These are phyloP conservation scores for Fusarium sp. DNA, from an alignment of 2,329 filamentous ascomycete genomes.

Conservation along the genomic window DNA sequence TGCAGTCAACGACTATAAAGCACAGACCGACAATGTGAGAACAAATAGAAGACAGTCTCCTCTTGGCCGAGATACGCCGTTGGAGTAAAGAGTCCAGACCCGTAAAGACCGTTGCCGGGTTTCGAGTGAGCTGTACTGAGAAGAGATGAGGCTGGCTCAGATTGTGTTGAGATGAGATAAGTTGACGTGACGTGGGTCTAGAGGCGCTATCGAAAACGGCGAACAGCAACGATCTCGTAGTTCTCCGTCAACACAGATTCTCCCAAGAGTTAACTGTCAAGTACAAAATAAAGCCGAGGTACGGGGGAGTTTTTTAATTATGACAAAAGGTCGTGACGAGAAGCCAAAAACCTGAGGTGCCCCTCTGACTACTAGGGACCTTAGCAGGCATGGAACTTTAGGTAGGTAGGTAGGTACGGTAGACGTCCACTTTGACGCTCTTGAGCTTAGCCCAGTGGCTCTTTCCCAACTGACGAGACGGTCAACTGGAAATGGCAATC, in stretches of 20 bases:
- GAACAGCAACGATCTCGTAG: slow-evolving; percentile 1
- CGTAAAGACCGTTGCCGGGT: neutral
- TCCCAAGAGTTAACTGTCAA: neutral
- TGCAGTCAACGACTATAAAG: slow-evolving; percentile 14
- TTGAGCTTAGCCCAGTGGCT: slow-evolving; percentile 27
- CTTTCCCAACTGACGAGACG: slow-evolving; percentile 25
- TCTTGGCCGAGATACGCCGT: slow-evolving; percentile 5
- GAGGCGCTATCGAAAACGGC: slow-evolving; percentile 27
- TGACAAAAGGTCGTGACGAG: slow-evolving; percentile 33
- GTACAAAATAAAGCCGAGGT: slow-evolving; percentile 7
- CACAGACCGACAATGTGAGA: slow-evolving; percentile 23
- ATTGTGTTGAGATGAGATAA: slow-evolving; percentile 10
- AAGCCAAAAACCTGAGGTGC: slow-evolving; percentile 29
- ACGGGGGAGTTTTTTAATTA: slow-evolving; percentile 14
- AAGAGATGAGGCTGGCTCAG: slow-evolving; percentile 33
- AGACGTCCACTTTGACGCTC: slow-evolving; percentile 37
- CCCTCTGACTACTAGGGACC: slow-evolving; percentile 21
- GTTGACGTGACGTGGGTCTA: slow-evolving; percentile 36
- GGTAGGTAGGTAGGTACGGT: slow-evolving; percentile 5
- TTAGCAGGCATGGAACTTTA: slow-evolving; percentile 3
- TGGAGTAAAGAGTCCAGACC: slow-evolving; percentile 9
- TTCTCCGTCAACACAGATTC: neutral
- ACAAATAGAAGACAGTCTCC: neutral
- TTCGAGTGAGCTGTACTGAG: slow-evolving; percentile 1
- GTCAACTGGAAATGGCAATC: slow-evolving; percentile 37